Percentiles rank a stretch among this genome's conserved stretches.
phyloP scores from a whole-genome alignment of 2,329 filamentous ascomycete genomes.

The Scolecobasidium constrictum region DNA sequence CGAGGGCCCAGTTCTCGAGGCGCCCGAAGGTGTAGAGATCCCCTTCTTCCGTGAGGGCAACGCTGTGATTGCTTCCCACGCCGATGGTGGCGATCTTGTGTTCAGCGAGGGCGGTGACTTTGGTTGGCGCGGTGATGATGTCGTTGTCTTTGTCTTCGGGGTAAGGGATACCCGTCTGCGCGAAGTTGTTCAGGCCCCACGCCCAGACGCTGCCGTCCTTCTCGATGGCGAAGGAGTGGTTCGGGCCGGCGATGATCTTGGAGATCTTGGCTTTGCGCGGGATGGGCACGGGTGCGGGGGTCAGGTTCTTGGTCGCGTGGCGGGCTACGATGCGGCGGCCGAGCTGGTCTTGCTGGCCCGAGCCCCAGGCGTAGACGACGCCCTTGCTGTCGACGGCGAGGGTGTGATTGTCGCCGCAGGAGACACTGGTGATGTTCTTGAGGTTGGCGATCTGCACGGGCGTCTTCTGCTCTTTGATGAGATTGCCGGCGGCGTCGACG shows the following conservation, averaged over 20 bases:
- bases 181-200: slow-evolving; percentile 84
- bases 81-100: slow-evolving; percentile 57
- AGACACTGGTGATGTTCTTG: slow-evolving; percentile 54
- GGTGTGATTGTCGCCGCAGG: slow-evolving; percentile 60
- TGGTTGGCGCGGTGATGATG: slow-evolving; percentile 53
- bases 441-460: slow-evolving; percentile 50
- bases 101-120: slow-evolving; percentile 53
- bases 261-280: slow-evolving; percentile 44
- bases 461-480: slow-evolving; percentile 38
- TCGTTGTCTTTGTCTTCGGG: slow-evolving; percentile 58
- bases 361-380: slow-evolving; percentile 60
- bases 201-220: slow-evolving; percentile 60
- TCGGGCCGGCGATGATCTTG: slow-evolving; percentile 59
- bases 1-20: slow-evolving; percentile 46
- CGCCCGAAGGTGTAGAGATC: slow-evolving; percentile 50
- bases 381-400: slow-evolving; percentile 56
- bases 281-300: slow-evolving; percentile 47
- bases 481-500: slow-evolving; percentile 27
- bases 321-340: slow-evolving; percentile 54
- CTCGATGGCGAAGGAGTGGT: slow-evolving; percentile 70
- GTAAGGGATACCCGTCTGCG: slow-evolving; percentile 59
- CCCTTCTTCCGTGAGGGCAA: slow-evolving; percentile 42
- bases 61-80: slow-evolving; percentile 67
- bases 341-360: slow-evolving; percentile 60
- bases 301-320: slow-evolving; percentile 41